phyloP scores from a whole-genome alignment of 306 rosid species.

The Nissolia schottii region DNA sequence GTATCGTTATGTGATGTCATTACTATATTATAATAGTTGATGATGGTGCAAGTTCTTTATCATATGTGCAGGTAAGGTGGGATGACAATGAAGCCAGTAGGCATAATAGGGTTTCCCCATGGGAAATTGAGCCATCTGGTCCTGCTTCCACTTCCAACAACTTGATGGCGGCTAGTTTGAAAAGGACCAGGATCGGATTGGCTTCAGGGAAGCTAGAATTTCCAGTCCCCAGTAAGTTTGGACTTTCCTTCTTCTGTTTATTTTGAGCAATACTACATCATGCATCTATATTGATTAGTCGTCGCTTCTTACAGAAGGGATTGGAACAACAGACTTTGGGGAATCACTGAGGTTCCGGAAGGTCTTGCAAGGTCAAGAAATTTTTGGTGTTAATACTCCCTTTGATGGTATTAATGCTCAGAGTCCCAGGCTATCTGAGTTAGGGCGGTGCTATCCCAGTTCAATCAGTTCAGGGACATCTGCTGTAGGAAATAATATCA shows the following conservation, averaged over 20 bases:
- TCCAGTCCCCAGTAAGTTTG: constrained; percentile 65
- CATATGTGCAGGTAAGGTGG: constrained; percentile 80
- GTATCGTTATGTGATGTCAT: background rate
- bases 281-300: constrained; percentile 11
- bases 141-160: constrained; percentile 54
- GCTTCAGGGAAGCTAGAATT: constrained; percentile 54
- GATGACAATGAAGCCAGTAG: constrained; percentile 64
- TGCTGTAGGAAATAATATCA: constrained; percentile 46
- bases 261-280: background rate
- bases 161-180: constrained; percentile 66
- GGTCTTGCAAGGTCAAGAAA: constrained; percentile 99
- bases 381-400: constrained; percentile 62
- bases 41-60: background rate
- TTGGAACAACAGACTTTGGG: constrained; percentile 89
- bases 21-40: background rate
- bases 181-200: constrained; percentile 76
- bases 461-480: constrained; percentile 49
- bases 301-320: constrained; percentile 54
- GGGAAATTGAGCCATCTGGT: constrained; percentile 94
- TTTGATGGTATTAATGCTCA: constrained; percentile 46
- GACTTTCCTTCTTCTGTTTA: background rate
- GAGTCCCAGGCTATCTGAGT: constrained; percentile 50
- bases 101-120: constrained; percentile 94
- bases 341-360: constrained; percentile 89
- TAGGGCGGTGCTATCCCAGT: constrained; percentile 69